A percentile compares a stretch with the other conserved stretches of the same genome.
phyloP scores from a whole-genome alignment of 1,284 basidiomycete genomes.

The Pyrrhoderma lamaoense region DNA sequence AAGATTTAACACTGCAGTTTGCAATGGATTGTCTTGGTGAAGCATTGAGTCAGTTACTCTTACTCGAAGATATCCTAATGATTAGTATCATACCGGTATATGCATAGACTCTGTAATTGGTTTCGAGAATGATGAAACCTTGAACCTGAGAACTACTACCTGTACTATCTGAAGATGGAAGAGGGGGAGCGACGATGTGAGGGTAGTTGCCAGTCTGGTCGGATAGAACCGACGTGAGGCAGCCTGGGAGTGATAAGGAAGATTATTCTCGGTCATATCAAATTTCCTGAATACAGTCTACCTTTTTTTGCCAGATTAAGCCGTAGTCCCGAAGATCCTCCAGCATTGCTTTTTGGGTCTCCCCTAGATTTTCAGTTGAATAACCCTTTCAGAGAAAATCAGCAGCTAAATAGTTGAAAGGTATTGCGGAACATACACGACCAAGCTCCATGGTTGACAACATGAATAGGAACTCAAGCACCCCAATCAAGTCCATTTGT shows the following conservation, averaged over 20 bases:
- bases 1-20: conserved; percentile 93
- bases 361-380: conserved; percentile 74
- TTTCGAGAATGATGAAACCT: conserved; percentile 95
- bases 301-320: conserved; percentile 78
- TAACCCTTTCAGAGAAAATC: conserved; percentile 59
- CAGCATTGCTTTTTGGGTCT: conserved; percentile 81
- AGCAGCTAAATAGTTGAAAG: not conserved
- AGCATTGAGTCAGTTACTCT: conserved; percentile 1
- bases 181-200: conserved; percentile 75
- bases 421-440: conserved; percentile 38
- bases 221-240: conserved; percentile 82
- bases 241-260: conserved; percentile 34
- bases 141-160: conserved; percentile 54
- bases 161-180: conserved; percentile 48
- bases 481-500: conserved; percentile 88
- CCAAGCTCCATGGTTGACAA: conserved; percentile 91
- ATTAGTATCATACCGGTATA: conserved; percentile 70
- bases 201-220: conserved; percentile 91
- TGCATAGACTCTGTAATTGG: conserved; percentile 97
- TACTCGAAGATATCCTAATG: too few relatives aligned
- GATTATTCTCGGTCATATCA: conserved; percentile 4
- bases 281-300: conserved; percentile 27
- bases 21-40: conserved; percentile 83
- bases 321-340: conserved; percentile 94
- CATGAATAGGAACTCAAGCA: conserved; percentile 93